Conservation (phyloP, 345 rosid genomes). For the Acer yangbiense region DNA sequence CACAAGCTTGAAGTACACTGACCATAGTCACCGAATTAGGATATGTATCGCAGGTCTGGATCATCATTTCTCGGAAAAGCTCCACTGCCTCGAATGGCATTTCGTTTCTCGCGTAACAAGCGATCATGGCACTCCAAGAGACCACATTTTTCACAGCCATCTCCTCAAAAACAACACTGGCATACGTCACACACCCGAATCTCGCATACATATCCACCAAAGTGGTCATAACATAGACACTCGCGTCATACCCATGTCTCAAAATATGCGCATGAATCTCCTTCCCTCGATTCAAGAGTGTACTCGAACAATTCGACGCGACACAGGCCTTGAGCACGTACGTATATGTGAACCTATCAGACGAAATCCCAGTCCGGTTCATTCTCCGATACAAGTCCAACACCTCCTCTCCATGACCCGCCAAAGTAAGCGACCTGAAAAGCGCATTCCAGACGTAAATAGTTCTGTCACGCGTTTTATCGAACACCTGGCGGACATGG, state of each 20-base stretch:
- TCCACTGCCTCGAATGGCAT: constrained; percentile 68
- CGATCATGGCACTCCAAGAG: constrained; percentile 93
- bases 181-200: constrained; percentile 58
- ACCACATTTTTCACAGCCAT: constrained; percentile 73
- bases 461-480: constrained; percentile 71
- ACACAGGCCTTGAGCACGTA: constrained; percentile 89
- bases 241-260: constrained; percentile 57
- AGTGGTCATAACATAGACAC: constrained; percentile 81
- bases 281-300: constrained; percentile 54
- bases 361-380: constrained; percentile 52
- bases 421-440: constrained; percentile 75
- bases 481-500: constrained; percentile 79
- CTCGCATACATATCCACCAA: constrained; percentile 88
- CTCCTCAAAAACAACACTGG: constrained; percentile 56
- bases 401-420: constrained; percentile 77
- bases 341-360: constrained; percentile 87
- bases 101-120: constrained; percentile 71
- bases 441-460: constrained; percentile 86
- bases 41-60: constrained; percentile 40
- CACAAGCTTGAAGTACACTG: constrained; percentile 94
- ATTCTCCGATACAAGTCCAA: constrained; percentile 62
- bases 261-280: constrained; percentile 83
- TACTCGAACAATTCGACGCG: constrained; percentile 44
- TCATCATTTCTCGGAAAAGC: constrained; percentile 68
- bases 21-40: constrained; percentile 87